Evolutionary conservation across 192 early-diverging fungal species (phyloP).

Genomic region (Thoreauomyces humboldtii): DNA sequence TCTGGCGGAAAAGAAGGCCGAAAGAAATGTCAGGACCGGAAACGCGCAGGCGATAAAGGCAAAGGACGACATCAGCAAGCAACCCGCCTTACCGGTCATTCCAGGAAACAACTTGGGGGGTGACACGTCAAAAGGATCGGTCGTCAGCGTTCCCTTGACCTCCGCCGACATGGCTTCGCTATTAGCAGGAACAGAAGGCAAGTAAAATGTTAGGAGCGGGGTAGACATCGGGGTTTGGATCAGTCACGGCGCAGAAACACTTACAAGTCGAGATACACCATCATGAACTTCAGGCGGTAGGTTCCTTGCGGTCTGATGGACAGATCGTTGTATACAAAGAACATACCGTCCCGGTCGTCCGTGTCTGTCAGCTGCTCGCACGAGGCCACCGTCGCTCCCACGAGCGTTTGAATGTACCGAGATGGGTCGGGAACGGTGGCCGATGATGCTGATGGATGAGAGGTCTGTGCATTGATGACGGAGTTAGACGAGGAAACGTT

Average conservation of each 20-base stretch:
- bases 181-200: background rate
- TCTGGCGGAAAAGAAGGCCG: conserved; percentile 9
- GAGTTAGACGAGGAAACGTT: too few species aligned
- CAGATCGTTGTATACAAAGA: conserved; percentile 44
- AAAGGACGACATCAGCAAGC: background rate
- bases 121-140: conserved; percentile 32
- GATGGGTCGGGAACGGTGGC: background rate
- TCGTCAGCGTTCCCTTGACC: conserved; percentile 5
- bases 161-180: conserved; percentile 6
- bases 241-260: background rate
- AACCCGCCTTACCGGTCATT: conserved; percentile 31
- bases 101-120: conserved; percentile 45
- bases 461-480: too few species aligned
- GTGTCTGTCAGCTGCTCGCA: conserved; percentile 31
- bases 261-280: conserved; percentile 36
- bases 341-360: conserved; percentile 26
- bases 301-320: conserved; percentile 33
- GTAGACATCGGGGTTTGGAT: too few species aligned
- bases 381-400: conserved; percentile 34
- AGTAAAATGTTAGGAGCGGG: background rate
- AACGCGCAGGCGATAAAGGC: background rate
- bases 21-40: background rate
- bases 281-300: conserved; percentile 39
- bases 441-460: background rate
- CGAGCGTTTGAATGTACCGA: conserved; percentile 25